Evolutionary conservation across 768 basidiomycete species (phyloP).

Genomic region (Suillus plorans): DNA sequence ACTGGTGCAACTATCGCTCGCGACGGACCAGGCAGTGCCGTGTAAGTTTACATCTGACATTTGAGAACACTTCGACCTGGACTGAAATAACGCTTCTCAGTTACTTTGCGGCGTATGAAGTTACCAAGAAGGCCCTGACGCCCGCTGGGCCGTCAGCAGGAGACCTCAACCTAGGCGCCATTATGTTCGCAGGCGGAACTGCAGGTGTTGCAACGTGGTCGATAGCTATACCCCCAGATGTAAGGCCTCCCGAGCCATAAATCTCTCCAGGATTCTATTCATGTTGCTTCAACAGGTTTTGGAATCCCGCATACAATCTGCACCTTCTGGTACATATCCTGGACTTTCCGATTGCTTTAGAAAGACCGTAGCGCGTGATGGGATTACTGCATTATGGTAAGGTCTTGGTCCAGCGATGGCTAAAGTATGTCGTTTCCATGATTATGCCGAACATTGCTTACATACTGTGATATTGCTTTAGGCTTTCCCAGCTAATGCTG

Average conservation of each 20-base stretch:
- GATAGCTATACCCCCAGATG: conserved; percentile 95
- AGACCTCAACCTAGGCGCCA: conserved; percentile 79
- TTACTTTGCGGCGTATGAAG: conserved; percentile 97
- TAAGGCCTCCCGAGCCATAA: conserved; percentile 37
- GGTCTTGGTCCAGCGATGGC: conserved; percentile 98
- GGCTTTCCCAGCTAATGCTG: conserved; percentile 98
- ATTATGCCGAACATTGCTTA: background rate
- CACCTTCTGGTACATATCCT: conserved; percentile 95
- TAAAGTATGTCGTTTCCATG: conserved; percentile 49
- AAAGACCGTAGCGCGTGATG: conserved; percentile 90
- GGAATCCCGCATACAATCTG: conserved; percentile 94
- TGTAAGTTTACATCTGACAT: conserved; percentile 50
- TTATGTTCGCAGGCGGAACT: conserved; percentile 89
- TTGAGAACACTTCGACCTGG: conserved; percentile 3
- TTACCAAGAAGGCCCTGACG: conserved; percentile 84
- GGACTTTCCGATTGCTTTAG: conserved; percentile 90
- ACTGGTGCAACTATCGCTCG: conserved; percentile 91
- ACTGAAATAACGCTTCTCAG: conserved; percentile 38
- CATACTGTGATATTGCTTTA: conserved; percentile 26
- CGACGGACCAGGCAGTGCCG: conserved; percentile 96
- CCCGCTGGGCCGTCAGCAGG: conserved; percentile 77
- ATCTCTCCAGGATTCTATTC: background rate
- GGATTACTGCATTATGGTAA: conserved; percentile 88
- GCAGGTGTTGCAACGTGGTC: conserved; percentile 99
- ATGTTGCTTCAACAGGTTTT: conserved; percentile 62